These are phyloP conservation scores for Globisporangium sylvaticum DNA, from an alignment of 352 stramenopile species.

Conservation along the genomic window DNA sequence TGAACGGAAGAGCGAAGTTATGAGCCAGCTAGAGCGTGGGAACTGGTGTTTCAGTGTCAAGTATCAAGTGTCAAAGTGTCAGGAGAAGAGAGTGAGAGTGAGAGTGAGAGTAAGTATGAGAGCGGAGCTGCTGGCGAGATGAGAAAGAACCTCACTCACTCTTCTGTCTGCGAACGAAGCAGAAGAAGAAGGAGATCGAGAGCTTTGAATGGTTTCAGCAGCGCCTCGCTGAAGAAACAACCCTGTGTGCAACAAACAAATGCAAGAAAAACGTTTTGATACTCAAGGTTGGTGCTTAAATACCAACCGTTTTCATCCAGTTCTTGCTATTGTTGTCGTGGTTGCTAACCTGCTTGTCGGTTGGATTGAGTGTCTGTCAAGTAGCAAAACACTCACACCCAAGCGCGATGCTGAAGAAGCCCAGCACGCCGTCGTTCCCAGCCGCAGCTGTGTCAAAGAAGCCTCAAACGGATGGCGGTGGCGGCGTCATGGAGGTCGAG, in stretches of 20 bases:
- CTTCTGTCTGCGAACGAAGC: neutral
- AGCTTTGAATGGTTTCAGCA: neutral
- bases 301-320: neutral
- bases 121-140: neutral
- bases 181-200: neutral
- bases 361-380: neutral
- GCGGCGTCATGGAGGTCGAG: constrained; percentile 41
- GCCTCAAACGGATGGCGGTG: neutral
- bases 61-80: neutral
- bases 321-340: neutral
- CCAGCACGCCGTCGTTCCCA: constrained; percentile 6
- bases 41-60: neutral
- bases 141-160: neutral
- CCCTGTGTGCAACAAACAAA: neutral
- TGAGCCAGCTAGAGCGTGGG: neutral
- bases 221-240: neutral
- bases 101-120: constrained; percentile 4
- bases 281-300: neutral
- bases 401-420: constrained; percentile 10
- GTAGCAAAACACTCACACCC: neutral
- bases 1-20: neutral
- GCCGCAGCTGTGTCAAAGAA: neutral
- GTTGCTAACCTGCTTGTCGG: neutral
- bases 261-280: neutral
- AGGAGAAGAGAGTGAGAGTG: neutral